phyloP scores from a whole-genome alignment of 345 rosid species.

The Kernera saxatilis region DNA sequence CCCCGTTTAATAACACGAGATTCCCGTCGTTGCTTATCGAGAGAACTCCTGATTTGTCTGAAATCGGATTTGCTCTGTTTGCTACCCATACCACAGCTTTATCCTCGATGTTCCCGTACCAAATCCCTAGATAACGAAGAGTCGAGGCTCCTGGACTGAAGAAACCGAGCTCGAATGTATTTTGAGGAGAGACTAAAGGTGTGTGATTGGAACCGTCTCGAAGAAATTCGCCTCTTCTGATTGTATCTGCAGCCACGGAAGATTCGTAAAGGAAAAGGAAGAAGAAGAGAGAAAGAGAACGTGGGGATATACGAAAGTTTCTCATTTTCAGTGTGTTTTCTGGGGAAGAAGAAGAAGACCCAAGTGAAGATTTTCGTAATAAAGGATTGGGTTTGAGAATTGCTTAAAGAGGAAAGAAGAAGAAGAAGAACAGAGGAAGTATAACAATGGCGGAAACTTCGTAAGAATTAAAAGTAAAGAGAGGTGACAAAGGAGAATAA shows the following conservation, averaged over 20 bases:
- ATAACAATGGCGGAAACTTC: conserved; percentile 21
- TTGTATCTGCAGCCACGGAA: conserved; percentile 18
- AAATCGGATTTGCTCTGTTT: conserved; percentile 50
- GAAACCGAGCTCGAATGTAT: conserved; percentile 34
- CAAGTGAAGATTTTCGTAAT: conserved; percentile 3
- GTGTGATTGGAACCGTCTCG: conserved; percentile 19
- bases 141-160: conserved; percentile 27
- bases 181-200: conserved; percentile 20
- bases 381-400: not conserved
- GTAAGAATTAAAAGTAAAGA: not conserved
- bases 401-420: not conserved
- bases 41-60: conserved; percentile 39
- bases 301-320: not conserved
- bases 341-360: not conserved
- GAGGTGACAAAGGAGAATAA: conserved; percentile 20
- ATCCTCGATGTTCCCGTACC: conserved; percentile 32
- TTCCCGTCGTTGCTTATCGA: conserved; percentile 46
- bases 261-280: not conserved
- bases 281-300: not conserved
- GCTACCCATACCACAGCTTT: conserved; percentile 43
- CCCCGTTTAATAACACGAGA: conserved; percentile 43
- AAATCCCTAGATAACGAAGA: conserved; percentile 22
- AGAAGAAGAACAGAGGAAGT: not conserved
- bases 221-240: conserved; percentile 20
- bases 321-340: not conserved